phyloP scores from a whole-genome alignment of 2,329 filamentous ascomycete species.

The Pleomassaria siparia region DNA sequence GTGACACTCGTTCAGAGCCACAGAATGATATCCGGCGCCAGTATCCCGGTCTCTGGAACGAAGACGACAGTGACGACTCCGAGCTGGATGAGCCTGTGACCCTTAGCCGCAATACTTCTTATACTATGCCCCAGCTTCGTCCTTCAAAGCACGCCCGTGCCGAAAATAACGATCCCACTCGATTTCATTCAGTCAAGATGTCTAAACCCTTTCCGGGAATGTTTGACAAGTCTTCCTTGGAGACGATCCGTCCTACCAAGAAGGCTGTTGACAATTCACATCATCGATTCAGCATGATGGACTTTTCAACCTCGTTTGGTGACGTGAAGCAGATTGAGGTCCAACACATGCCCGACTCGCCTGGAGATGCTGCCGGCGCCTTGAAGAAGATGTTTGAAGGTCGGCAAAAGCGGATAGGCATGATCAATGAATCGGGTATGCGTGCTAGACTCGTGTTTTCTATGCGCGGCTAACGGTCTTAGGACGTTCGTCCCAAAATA shows the following conservation, averaged over 20 bases:
- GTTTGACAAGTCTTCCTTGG: constrained; percentile 36
- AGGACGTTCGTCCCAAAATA: constrained; percentile 38
- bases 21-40: constrained; percentile 35
- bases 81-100: constrained; percentile 37
- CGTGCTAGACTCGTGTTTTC: not conserved
- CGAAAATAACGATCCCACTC: constrained; percentile 31
- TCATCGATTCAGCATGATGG: constrained; percentile 37
- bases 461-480: constrained; percentile 17
- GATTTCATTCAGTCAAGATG: constrained; percentile 36
- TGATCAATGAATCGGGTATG: constrained; percentile 28
- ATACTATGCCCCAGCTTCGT: constrained; percentile 36
- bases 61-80: constrained; percentile 43
- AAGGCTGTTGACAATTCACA: constrained; percentile 25
- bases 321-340: constrained; percentile 22
- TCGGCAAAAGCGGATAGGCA: constrained; percentile 40
- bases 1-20: constrained; percentile 24
- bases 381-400: constrained; percentile 45
- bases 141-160: constrained; percentile 39
- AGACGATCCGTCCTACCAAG: constrained; percentile 26
- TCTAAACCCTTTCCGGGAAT: constrained; percentile 30
- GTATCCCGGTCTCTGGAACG: constrained; percentile 50
- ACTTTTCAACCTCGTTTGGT: constrained; percentile 30
- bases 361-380: constrained; percentile 44
- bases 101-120: constrained; percentile 40
- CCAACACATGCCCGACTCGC: constrained; percentile 32